These are phyloP conservation scores for Neurospora tetraspora DNA, from an alignment of 495 filamentous ascomycete genomes.

Conservation along the genomic window DNA sequence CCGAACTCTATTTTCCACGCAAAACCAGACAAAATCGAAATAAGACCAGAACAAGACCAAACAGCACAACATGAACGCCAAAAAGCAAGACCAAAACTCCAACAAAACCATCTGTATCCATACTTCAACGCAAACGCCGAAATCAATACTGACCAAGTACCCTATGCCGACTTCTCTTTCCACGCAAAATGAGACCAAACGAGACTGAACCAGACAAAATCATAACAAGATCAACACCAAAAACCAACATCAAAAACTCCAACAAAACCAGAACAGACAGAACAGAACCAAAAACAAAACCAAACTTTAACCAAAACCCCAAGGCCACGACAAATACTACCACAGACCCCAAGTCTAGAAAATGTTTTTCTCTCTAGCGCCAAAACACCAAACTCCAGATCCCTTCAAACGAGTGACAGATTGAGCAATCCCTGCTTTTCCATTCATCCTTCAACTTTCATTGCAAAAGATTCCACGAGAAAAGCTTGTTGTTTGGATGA, in stretches of 20 bases:
- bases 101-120: neutral
- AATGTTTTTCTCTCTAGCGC: neutral
- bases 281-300: neutral
- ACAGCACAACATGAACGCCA: neutral
- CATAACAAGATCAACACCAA: neutral
- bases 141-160: neutral
- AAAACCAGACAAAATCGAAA: neutral
- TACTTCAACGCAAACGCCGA: neutral
- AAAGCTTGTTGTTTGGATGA: neutral
- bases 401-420: neutral
- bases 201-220: neutral
- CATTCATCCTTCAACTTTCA: neutral
- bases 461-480: neutral
- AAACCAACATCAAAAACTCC: neutral
- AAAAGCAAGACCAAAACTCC: neutral
- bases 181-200: neutral
- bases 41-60: neutral
- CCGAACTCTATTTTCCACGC: neutral
- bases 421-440: neutral
- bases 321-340: neutral
- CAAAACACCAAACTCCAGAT: neutral
- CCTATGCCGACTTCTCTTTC: neutral
- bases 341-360: neutral
- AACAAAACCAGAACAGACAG: neutral
- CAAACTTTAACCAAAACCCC: neutral